These are phyloP conservation scores for Solanum gracilifrons DNA, from an alignment of 257 asterid species.

Conservation along the genomic window DNA sequence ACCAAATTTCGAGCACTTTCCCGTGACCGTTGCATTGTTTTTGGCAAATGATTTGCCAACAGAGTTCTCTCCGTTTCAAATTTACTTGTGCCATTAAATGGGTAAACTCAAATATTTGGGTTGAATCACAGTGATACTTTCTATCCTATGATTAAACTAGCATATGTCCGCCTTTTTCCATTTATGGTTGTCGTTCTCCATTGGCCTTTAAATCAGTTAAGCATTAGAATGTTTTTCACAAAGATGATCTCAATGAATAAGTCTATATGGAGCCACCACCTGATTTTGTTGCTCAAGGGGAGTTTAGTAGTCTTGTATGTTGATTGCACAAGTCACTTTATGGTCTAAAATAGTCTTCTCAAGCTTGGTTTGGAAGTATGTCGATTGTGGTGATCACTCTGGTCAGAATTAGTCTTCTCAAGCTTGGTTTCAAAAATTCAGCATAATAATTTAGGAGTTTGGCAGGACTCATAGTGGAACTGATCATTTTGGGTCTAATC, in stretches of 20 bases:
- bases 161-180: background rate
- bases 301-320: background rate
- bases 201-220: background rate
- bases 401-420: background rate
- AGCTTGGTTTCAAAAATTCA: background rate
- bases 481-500: too few species aligned
- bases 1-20: background rate
- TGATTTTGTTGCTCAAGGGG: background rate
- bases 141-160: background rate
- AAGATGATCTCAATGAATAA: background rate
- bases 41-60: background rate
- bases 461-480: background rate
- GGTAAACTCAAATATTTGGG: background rate
- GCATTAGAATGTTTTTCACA: background rate
- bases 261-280: background rate
- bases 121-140: background rate
- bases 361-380: background rate
- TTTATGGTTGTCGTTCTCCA: background rate
- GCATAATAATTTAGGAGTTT: background rate
- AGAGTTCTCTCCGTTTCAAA: background rate
- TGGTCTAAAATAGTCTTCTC: background rate
- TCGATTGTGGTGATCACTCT: background rate
- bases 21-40: background rate
- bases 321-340: background rate
- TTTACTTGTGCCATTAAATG: background rate